A percentile compares a stretch with the other conserved stretches of the same genome.
These are phyloP conservation scores for Xylariomycetidae sp. DNA, from an alignment of 2,329 filamentous ascomycete genomes.

Conservation along the genomic window DNA sequence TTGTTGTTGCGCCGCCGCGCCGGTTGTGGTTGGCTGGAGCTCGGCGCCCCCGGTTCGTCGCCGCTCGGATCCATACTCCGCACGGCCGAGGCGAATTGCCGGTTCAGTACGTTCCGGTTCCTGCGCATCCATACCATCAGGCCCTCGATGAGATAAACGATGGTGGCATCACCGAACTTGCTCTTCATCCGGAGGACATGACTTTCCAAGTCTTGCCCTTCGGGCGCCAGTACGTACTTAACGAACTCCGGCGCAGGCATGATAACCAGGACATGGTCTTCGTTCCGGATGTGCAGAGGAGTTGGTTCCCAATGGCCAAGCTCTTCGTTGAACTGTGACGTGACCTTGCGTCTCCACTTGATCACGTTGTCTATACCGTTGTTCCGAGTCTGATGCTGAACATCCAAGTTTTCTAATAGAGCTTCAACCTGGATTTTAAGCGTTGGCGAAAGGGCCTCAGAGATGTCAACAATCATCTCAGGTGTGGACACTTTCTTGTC, in stretches of 20 bases:
- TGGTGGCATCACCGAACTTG: constrained; percentile 44
- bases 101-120: constrained; percentile 60
- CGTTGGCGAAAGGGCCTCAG: constrained; percentile 45
- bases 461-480: constrained; percentile 74
- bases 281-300: constrained; percentile 42
- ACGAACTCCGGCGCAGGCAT: constrained; percentile 62
- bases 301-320: constrained; percentile 61
- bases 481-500: constrained; percentile 67
- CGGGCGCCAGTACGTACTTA: constrained; percentile 43
- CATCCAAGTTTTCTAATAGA: constrained; percentile 45
- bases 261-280: constrained; percentile 57
- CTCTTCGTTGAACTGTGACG: constrained; percentile 54
- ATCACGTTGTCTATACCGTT: constrained; percentile 48
- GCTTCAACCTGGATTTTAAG: constrained; percentile 40
- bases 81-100: constrained; percentile 61
- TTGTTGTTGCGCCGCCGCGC: constrained; percentile 34
- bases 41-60: constrained; percentile 17
- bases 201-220: constrained; percentile 46
- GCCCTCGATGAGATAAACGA: constrained; percentile 70
- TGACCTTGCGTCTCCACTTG: constrained; percentile 64
- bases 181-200: constrained; percentile 52
- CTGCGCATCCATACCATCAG: constrained; percentile 60
- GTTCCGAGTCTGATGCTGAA: constrained; percentile 39
- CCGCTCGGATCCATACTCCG: constrained; percentile 37
- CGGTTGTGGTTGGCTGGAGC: constrained; percentile 18